Evolutionary conservation across 306 rosid genomes (phyloP).

Genomic region (Arachis stenosperma): DNA sequence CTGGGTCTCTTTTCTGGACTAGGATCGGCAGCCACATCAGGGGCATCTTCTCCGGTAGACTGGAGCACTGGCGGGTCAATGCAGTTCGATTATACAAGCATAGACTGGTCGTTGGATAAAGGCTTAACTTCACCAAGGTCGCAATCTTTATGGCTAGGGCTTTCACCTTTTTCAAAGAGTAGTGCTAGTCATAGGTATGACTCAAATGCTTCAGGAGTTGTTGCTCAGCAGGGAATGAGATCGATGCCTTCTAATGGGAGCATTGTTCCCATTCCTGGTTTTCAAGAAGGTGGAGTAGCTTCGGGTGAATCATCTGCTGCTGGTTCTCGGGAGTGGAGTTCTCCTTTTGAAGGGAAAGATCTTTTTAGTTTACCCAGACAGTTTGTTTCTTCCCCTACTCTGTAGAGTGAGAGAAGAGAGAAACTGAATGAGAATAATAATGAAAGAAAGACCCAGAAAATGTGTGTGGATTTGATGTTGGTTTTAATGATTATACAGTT

Average conservation of each 20-base stretch:
- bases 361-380: constrained; percentile 92
- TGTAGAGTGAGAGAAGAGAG: constrained; percentile 53
- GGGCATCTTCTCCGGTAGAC: constrained; percentile 79
- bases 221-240: constrained; percentile 61
- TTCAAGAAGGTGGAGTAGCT: constrained; percentile 74
- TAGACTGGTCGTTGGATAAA: constrained; percentile 93
- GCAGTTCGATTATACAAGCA: constrained; percentile 73
- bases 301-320: constrained; percentile 59
- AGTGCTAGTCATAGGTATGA: constrained; percentile 51
- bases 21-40: constrained; percentile 77
- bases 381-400: constrained; percentile 97
- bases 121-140: constrained; percentile 58
- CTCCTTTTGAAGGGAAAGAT: constrained; percentile 97
- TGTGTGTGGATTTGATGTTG: constrained; percentile 77
- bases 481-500: constrained; percentile 60
- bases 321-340: constrained; percentile 86
- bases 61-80: constrained; percentile 83
- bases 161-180: constrained; percentile 64
- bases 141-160: constrained; percentile 70
- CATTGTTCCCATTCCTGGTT: constrained; percentile 55
- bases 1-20: constrained; percentile 90
- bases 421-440: constrained; percentile 64
- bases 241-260: constrained; percentile 62
- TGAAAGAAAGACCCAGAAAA: constrained; percentile 47
- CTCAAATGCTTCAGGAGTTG: constrained; percentile 61